Evolutionary conservation across 225 moss, liverwort and hornwort species (phyloP).

Genomic region (Rhytidiadelphus loreus): DNA sequence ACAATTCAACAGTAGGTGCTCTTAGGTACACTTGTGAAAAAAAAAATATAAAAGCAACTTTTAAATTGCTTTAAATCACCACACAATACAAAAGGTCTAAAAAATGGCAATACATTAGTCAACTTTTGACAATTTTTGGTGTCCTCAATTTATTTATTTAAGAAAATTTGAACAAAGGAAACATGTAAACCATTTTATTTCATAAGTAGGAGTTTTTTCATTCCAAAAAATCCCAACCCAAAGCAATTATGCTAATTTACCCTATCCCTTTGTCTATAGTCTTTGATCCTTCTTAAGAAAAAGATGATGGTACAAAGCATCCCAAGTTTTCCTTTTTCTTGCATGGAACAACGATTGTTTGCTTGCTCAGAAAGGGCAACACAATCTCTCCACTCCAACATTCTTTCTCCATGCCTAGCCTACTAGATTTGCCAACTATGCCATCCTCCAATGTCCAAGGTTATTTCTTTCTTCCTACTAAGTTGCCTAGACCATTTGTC

Average conservation of each 20-base stretch:
- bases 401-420: accelerated
- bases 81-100: accelerated
- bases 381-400: accelerated
- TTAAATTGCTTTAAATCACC: neutral
- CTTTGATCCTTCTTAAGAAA: neutral
- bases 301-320: neutral
- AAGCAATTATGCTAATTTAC: neutral
- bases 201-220: neutral
- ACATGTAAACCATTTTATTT: neutral
- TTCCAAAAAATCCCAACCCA: neutral
- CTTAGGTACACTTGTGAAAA: too few relatives aligned
- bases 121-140: neutral
- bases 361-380: neutral
- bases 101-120: neutral
- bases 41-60: neutral
- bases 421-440: accelerated
- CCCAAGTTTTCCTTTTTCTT: neutral
- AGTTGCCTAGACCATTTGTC: neutral
- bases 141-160: neutral
- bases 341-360: accelerated
- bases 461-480: accelerated
- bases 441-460: accelerated
- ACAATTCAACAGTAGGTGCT: neutral
- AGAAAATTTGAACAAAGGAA: neutral
- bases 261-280: neutral